Evolutionary conservation across 2,329 filamentous ascomycete genomes (phyloP), one percentile per base, ranked within the genome.

Genomic region (Curvularia sp.): DNA sequence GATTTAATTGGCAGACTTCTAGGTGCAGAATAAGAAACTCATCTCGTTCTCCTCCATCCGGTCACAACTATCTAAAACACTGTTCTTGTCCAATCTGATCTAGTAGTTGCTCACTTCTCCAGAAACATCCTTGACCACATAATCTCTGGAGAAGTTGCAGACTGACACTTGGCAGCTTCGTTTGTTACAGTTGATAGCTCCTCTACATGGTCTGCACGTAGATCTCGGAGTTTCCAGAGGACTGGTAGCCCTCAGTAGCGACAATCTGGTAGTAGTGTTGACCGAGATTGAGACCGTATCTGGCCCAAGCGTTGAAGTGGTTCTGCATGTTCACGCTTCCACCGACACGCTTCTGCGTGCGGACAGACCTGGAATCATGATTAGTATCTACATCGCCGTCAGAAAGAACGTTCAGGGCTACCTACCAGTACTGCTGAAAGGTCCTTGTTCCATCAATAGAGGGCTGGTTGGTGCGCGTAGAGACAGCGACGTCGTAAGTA

Each of bases 391-490:
- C 21, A 15, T 25, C 25, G 3, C 3, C 4, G 23, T 9, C 7
- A 13, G n/a, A 43, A 10, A 6, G 10, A 10, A 43, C 13, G n/a
- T 2, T 2, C 23, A 8, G n/a, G 5, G 1, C 8, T 1, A 23
- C 56, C 47, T 80, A 82, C 79, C 80, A 84, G 70, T 80, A 86
- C 76, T 85, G 82, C 66, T 80, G 74, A 69, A 85, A 86, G 49
- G 82, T 84, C 34, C 74, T 63, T 15, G 80, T 83, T 51, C 83
- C 83, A 19, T 81, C 74, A 61, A 86, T 85, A 1, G 80, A 83
- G 0, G 83, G 82, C 65, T 81, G 77, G 67, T 83, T 81, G 38
- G 75, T 76, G 38, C 83, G 82, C 1, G 78, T 81, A 52, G 74
- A 78, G 23, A 73, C 71, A 69, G 78, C 83, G 39, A 86, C 76